Evolutionary conservation across 176 grass and related monocot species (phyloP).

Genomic region (Aegilops umbellulata): DNA sequence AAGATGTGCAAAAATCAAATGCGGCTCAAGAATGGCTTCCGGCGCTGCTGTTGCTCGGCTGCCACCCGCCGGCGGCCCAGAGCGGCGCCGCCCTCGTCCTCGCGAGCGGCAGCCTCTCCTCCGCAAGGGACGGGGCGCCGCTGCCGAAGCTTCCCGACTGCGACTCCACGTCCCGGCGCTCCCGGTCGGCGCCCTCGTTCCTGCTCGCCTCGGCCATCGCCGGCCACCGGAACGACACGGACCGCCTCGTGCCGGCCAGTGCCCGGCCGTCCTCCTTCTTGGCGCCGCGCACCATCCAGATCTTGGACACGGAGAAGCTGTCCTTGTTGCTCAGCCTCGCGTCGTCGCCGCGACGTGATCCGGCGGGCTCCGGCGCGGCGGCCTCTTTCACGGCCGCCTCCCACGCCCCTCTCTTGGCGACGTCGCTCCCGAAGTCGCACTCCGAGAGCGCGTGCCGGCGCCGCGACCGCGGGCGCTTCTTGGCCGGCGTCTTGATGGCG

Average conservation of each 20-base stretch:
- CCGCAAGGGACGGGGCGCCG: constrained; percentile 17
- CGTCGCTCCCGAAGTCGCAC: constrained; percentile 53
- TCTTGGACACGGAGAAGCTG: constrained; percentile 82
- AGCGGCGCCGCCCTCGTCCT: constrained; percentile 50
- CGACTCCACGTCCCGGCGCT: constrained; percentile 46
- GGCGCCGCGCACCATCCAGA: constrained; percentile 39
- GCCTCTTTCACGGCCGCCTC: constrained; percentile 39
- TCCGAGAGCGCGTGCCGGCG: constrained; percentile 64
- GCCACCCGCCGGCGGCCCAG: constrained; percentile 49
- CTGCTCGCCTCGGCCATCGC: constrained; percentile 27
- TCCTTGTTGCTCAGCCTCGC: constrained; percentile 52
- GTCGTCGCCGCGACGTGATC: not conserved
- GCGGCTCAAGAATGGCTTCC: constrained; percentile 40
- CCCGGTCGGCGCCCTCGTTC: constrained; percentile 17
- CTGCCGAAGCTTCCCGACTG: constrained; percentile 8
- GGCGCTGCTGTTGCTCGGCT: not conserved
- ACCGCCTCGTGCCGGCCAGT: constrained; percentile 25
- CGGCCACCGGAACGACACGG: constrained; percentile 67
- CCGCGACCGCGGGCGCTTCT: constrained; percentile 37
- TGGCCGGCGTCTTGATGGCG: constrained; percentile 62
- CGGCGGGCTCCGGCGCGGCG: not conserved
- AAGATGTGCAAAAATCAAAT: constrained; percentile 3
- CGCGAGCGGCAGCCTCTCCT: constrained; percentile 46
- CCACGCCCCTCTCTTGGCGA: constrained; percentile 51
- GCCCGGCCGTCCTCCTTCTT: constrained; percentile 14